Evolutionary conservation across 2,329 filamentous ascomycete genomes (phyloP).

Genomic region (Aspergillus tanneri): DNA sequence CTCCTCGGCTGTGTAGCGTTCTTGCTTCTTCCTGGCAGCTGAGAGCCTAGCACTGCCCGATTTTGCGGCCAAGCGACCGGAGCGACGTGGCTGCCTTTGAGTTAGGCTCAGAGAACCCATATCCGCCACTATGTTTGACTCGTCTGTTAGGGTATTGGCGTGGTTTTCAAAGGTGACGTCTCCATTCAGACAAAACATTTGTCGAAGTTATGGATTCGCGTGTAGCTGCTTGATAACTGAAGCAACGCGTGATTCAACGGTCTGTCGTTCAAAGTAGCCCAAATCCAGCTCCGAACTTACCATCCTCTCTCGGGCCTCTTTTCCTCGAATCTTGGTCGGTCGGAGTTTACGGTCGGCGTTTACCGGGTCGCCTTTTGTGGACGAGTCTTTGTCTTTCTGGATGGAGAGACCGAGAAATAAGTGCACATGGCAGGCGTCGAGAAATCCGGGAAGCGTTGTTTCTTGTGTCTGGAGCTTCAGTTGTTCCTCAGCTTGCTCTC

Average conservation of each 20-base stretch:
- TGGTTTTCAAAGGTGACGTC: constrained; percentile 12
- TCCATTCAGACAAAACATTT: constrained; percentile 8
- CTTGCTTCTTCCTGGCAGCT: too few relatives aligned
- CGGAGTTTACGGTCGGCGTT: constrained; percentile 20
- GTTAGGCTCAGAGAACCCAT: constrained; percentile 14
- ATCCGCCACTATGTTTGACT: constrained; percentile 9
- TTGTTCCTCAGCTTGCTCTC: constrained; percentile 12
- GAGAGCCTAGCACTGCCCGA: too few relatives aligned
- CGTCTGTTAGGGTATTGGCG: constrained; percentile 13
- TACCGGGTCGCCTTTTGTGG: too few relatives aligned
- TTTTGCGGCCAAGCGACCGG: too few relatives aligned
- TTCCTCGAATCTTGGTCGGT: constrained; percentile 15
- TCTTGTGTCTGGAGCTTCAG: constrained; percentile 13
- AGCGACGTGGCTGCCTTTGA: too few relatives aligned
- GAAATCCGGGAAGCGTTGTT: constrained; percentile 18
- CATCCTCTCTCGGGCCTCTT: constrained; percentile 14
- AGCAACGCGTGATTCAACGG: not conserved
- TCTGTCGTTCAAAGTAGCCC: constrained; percentile 18
- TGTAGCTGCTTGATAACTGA: constrained; percentile 5
- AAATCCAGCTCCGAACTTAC: constrained; percentile 20
- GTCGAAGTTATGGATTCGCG: constrained; percentile 3
- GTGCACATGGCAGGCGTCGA: constrained; percentile 19
- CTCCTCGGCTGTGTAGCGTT: too few relatives aligned
- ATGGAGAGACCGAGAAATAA: constrained; percentile 18
- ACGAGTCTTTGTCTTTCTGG: too few relatives aligned